phyloP scores from a whole-genome alignment of 2,329 filamentous ascomycete species.

The Seiridium unicorne region DNA sequence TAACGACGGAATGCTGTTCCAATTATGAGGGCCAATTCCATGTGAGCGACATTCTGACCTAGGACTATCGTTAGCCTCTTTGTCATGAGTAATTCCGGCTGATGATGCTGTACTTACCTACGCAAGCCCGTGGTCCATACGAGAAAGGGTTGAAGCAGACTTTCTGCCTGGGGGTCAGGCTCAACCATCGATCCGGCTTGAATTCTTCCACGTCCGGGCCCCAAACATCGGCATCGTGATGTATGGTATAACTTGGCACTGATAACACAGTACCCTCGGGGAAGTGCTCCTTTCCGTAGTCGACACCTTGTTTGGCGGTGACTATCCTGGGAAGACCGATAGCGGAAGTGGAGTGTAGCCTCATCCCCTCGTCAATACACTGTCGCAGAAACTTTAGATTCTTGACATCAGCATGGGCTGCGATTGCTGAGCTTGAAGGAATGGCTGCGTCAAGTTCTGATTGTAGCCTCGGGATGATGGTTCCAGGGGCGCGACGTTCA shows the following conservation, averaged over 20 bases:
- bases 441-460: constrained; percentile 6
- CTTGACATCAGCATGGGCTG: neutral
- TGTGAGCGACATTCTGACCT: constrained; percentile 4
- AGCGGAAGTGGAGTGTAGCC: constrained; percentile 2
- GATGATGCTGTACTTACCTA: neutral
- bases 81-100: too few relatives aligned
- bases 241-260: constrained; percentile 7
- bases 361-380: constrained; percentile 8
- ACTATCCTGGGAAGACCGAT: constrained; percentile 2
- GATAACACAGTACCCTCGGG: constrained; percentile 3
- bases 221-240: constrained; percentile 5
- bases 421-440: neutral
- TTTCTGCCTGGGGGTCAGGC: neutral
- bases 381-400: constrained; percentile 4
- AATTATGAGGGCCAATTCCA: constrained; percentile 5
- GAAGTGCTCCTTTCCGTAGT: constrained; percentile 4
- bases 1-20: constrained; percentile 5
- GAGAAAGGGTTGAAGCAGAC: constrained; percentile 7
- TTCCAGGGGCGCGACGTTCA: neutral
- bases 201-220: constrained; percentile 6
- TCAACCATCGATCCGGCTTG: constrained; percentile 7
- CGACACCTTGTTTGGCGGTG: neutral
- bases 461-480: neutral
- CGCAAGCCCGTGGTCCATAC: constrained; percentile 3
- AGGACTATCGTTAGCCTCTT: too few relatives aligned